A percentile compares a stretch with the other conserved stretches of the same genome.
phyloP scores from a whole-genome alignment of 2,329 filamentous ascomycete species.

The Bipolaris bicolor region DNA sequence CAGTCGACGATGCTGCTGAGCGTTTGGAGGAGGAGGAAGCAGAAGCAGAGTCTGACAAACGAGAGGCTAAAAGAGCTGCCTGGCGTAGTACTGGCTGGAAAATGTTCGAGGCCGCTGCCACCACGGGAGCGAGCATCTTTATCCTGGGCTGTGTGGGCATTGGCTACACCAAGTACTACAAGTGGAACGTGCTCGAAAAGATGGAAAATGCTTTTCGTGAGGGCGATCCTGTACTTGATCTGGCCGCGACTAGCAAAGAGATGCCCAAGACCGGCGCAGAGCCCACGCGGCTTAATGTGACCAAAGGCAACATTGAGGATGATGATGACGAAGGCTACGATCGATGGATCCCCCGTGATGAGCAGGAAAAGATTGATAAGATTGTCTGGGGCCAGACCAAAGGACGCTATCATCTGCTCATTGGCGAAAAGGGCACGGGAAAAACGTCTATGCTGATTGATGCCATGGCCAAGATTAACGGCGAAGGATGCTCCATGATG shows the following conservation, averaged over 20 bases:
- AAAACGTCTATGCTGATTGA: conserved; percentile 97
- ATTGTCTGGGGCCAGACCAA: conserved; percentile 75
- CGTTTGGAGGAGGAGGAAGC: conserved; percentile 26
- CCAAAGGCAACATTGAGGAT: conserved; percentile 40
- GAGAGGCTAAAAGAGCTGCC: conserved; percentile 28
- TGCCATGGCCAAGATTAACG: conserved; percentile 90
- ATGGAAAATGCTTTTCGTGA: conserved; percentile 91
- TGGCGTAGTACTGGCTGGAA: conserved; percentile 55
- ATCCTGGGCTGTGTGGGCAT: conserved; percentile 57
- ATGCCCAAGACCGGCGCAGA: conserved; percentile 28
- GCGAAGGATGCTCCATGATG: conserved; percentile 90
- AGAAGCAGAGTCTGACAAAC: conserved; percentile 6
- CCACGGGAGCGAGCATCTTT: conserved; percentile 58
- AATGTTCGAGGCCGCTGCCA: conserved; percentile 59
- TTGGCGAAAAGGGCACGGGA: conserved; percentile 95
- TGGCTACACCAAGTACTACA: conserved; percentile 69
- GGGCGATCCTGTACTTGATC: conserved; percentile 85
- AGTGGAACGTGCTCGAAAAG: conserved; percentile 86
- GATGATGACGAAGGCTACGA: conserved; percentile 58
- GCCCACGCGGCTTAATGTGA: conserved; percentile 25
- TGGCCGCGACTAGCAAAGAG: conserved; percentile 54
- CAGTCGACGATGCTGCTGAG: conserved; percentile 47
- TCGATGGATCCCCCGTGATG: conserved; percentile 82
- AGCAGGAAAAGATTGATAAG: conserved; percentile 80
- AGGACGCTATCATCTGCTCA: conserved; percentile 88